A percentile compares a stretch with the other conserved stretches of the same genome.
Conservation (phyloP, 192 early-diverging fungal species). For the Backusella circina region DNA sequence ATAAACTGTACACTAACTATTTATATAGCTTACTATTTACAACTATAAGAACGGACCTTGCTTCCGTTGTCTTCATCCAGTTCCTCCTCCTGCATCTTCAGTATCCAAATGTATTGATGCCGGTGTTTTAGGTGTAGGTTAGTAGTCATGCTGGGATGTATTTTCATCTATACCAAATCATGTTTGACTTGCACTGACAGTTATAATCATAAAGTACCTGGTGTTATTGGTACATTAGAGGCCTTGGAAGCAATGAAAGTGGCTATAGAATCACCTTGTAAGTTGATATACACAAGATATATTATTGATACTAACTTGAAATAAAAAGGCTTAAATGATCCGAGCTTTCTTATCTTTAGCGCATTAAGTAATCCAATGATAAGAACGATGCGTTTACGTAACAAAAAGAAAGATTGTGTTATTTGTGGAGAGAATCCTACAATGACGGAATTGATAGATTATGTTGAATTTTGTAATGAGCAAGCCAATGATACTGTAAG, state of each 20-base stretch:
- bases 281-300: background rate
- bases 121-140: slow-evolving; percentile 88
- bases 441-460: slow-evolving; percentile 82
- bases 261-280: slow-evolving; percentile 42
- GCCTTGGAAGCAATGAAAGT: slow-evolving; percentile 93
- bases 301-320: background rate
- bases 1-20: background rate
- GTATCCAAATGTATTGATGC: slow-evolving; percentile 89
- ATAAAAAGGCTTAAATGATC: slow-evolving; percentile 37
- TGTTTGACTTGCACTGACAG: background rate
- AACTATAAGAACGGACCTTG: slow-evolving; percentile 90
- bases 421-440: slow-evolving; percentile 87
- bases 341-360: slow-evolving; percentile 80
- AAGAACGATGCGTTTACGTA: slow-evolving; percentile 76
- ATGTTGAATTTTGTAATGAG: slow-evolving; percentile 86
- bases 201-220: slow-evolving; percentile 64
- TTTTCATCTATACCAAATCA: background rate
- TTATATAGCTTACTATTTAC: slow-evolving; percentile 75
- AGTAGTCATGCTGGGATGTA: background rate
- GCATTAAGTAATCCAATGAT: slow-evolving; percentile 67
- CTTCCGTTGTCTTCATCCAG: slow-evolving; percentile 94
- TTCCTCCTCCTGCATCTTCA: slow-evolving; percentile 84
- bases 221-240: slow-evolving; percentile 88
- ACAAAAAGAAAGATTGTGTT: slow-evolving; percentile 64
- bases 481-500: slow-evolving; percentile 72